Evolutionary conservation across 306 rosid genomes (phyloP).

Genomic region (Rosa multiflora): DNA sequence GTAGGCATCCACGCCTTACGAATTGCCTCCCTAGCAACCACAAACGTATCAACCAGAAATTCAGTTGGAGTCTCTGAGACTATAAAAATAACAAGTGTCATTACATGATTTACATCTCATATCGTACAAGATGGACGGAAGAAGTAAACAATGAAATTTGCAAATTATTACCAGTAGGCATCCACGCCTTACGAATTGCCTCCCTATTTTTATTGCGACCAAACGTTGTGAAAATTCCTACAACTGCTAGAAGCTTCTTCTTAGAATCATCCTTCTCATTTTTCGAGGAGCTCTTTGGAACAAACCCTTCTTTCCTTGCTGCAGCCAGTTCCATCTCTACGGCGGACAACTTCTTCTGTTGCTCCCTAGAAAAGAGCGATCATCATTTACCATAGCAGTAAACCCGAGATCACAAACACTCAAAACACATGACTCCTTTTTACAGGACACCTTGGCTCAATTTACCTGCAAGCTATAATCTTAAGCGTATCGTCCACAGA

Average conservation of each 20-base stretch:
- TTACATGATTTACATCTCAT: background rate
- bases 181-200: constrained; percentile 77
- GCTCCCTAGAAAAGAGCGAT: constrained; percentile 50
- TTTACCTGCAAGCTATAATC: constrained; percentile 65
- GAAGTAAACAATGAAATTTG: constrained; percentile 7
- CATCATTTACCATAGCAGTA: constrained; percentile 22
- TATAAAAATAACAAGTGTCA: background rate
- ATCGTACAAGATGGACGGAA: constrained; percentile 1
- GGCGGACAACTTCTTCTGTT: constrained; percentile 50
- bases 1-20: constrained; percentile 80
- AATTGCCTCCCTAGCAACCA: constrained; percentile 71
- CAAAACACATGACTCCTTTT: constrained; percentile 1
- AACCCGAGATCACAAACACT: constrained; percentile 5
- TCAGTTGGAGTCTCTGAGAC: background rate
- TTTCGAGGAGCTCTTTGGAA: constrained; percentile 35
- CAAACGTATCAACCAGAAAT: background rate
- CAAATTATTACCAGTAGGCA: constrained; percentile 58
- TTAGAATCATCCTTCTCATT: constrained; percentile 35
- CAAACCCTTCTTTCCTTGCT: constrained; percentile 65
- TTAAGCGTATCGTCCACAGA: constrained; percentile 66
- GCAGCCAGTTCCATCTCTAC: constrained; percentile 61
- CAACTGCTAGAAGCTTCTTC: constrained; percentile 50
- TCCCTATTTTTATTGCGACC: constrained; percentile 62
- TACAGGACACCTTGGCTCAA: background rate
- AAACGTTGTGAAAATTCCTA: constrained; percentile 67